Conservation (phyloP, 495 filamentous ascomycete species). For the Bathelium albidoporum region DNA sequence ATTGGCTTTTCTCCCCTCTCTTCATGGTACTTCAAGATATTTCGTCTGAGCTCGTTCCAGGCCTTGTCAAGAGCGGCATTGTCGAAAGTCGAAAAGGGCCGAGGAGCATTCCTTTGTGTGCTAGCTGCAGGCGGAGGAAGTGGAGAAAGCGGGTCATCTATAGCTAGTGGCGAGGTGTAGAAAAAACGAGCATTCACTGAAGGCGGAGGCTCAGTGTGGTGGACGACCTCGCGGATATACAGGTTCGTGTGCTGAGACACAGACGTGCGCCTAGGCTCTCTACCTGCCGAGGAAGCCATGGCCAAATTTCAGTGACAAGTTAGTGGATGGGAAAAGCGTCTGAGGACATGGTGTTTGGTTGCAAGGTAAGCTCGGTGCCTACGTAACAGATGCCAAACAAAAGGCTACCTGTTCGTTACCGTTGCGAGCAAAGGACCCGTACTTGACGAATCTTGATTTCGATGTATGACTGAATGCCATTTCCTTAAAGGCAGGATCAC, state of each 20-base stretch:
- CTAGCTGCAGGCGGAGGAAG: conserved; percentile 27
- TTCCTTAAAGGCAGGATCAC: neutral
- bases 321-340: neutral
- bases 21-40: conserved; percentile 30
- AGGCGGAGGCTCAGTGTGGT: conserved; percentile 28
- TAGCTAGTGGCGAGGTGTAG: conserved; percentile 30
- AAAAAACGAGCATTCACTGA: conserved; percentile 30
- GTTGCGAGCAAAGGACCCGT: neutral
- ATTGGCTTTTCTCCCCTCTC: conserved; percentile 21
- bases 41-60: conserved; percentile 29
- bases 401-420: neutral
- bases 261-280: neutral
- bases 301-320: neutral
- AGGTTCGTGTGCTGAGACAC: conserved; percentile 8
- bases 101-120: conserved; percentile 24
- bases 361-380: neutral
- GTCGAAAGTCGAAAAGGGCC: conserved; percentile 34
- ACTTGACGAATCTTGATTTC: neutral
- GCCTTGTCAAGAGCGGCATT: conserved; percentile 31
- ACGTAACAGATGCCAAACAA: neutral
- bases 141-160: conserved; percentile 36
- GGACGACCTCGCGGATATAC: conserved; percentile 29
- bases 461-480: neutral
- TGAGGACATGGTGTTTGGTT: neutral
- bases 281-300: conserved; percentile 1